phyloP scores from a whole-genome alignment of 768 basidiomycete genomes.

The Mycena capillaripes region DNA sequence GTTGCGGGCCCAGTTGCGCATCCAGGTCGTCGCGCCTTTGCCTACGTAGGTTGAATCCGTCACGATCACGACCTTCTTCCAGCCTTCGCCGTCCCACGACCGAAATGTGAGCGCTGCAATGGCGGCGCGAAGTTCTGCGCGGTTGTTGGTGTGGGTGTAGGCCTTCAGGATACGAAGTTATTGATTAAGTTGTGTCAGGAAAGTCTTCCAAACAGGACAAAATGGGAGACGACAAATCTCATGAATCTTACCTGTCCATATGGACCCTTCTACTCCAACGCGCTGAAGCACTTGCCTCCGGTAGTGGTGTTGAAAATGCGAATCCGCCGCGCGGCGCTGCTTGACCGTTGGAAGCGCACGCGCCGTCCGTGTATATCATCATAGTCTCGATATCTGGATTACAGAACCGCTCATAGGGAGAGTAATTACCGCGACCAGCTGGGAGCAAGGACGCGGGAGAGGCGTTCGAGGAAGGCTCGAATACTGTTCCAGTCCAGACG shows the following conservation, averaged over 20 bases:
- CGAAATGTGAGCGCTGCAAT: conserved; percentile 40
- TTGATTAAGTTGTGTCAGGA: too few species aligned
- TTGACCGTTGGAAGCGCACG: conserved; percentile 18
- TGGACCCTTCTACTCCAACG: conserved; percentile 15
- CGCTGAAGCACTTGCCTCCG: background rate
- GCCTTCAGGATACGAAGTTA: too few species aligned
- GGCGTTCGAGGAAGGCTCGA: too few species aligned
- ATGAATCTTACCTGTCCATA: background rate
- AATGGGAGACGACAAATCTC: too few species aligned
- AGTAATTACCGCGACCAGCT: too few species aligned
- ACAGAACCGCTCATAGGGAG: too few species aligned
- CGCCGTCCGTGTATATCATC: conserved; percentile 29
- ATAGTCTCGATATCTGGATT: too few species aligned
- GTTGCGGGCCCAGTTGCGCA: conserved; percentile 40
- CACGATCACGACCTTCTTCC: conserved; percentile 47
- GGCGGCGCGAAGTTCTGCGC: conserved; percentile 53
- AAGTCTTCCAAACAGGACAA: too few species aligned
- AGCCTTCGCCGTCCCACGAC: conserved; percentile 46
- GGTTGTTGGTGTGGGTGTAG: conserved; percentile 44
- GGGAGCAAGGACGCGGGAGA: too few species aligned
- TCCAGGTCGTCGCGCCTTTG: conserved; percentile 40
- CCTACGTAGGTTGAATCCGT: conserved; percentile 49
- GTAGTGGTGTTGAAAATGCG: conserved; percentile 18
- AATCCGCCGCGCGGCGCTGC: conserved; percentile 12
- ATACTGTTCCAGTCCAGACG: too few species aligned